Conservation (phyloP, 306 rosid species). For the Abrus pulchellus region DNA sequence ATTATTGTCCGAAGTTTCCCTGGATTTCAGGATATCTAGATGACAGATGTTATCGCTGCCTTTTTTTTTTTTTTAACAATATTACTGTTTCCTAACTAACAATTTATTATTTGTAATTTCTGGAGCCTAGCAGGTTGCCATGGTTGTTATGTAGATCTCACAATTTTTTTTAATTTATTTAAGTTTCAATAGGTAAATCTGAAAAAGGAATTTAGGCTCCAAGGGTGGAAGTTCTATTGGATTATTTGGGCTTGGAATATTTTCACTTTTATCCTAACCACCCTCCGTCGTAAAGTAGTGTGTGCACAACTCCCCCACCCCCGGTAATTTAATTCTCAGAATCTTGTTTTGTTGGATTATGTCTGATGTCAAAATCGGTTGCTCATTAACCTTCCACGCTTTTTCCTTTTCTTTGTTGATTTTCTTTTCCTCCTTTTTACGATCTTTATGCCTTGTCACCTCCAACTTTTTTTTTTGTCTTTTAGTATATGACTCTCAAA, state of each 20-base stretch:
- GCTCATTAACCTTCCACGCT: constrained; percentile 30
- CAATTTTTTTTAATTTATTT: neutral
- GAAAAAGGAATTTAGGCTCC: neutral
- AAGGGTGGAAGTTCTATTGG: constrained; percentile 10
- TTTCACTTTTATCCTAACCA: constrained; percentile 2
- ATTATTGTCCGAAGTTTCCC: neutral
- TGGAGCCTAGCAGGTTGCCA: constrained; percentile 8
- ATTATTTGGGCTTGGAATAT: constrained; percentile 14
- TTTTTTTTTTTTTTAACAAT: neutral
- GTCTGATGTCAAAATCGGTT: constrained; percentile 31
- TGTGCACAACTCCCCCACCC: no score
- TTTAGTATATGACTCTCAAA: constrained; percentile 12
- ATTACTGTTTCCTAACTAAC: neutral
- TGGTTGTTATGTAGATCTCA: neutral
- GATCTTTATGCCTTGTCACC: constrained; percentile 15
- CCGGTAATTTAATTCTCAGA: no score
- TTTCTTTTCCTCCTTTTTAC: neutral
- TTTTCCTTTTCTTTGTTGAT: neutral
- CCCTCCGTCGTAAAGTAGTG: neutral
- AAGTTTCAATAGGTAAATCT: neutral
- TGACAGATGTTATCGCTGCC: neutral
- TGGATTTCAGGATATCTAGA: constrained; percentile 4
- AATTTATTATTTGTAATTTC: constrained; percentile 11
- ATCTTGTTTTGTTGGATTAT: neutral
- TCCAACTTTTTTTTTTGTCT: neutral